These are phyloP conservation scores for Colletotrichum endophyticum DNA, from an alignment of 2,329 filamentous ascomycete species.

Conservation along the genomic window DNA sequence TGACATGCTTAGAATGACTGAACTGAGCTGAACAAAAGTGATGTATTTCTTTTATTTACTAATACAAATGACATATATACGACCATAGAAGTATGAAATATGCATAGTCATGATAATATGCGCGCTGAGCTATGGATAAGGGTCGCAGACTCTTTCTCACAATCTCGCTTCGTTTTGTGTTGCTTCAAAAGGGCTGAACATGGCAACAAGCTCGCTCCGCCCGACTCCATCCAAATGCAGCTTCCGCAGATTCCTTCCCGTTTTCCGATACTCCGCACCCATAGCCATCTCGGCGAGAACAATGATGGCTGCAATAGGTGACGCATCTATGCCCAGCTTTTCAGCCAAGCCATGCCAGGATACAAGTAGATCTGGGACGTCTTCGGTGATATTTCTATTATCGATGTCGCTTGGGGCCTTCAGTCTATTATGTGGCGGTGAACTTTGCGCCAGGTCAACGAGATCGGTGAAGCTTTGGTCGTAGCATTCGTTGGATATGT, in stretches of 20 bases:
- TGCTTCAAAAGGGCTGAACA: not conserved
- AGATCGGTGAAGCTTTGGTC: not conserved
- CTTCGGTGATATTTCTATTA: not conserved
- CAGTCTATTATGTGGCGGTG: constrained; percentile 1
- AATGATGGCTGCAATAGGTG: constrained; percentile 1
- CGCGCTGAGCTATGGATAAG: not conserved
- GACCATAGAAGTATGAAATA: not conserved
- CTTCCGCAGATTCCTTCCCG: not conserved
- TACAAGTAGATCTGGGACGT: not conserved
- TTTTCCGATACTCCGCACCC: not conserved
- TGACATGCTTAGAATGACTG: not conserved
- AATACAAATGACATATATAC: not conserved
- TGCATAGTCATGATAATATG: not conserved
- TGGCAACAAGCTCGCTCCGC: not conserved
- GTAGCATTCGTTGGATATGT: constrained; percentile 9
- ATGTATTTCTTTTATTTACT: not conserved
- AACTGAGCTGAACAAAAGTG: not conserved
- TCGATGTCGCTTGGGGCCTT: not conserved
- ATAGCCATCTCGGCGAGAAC: constrained; percentile 4
- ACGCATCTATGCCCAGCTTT: not conserved
- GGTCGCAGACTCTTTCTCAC: not conserved
- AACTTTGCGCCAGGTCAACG: not conserved
- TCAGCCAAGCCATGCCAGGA: constrained; percentile 1
- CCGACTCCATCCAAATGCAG: not conserved
- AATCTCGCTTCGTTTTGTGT: not conserved